Conservation (phyloP, 768 basidiomycete species). For the Crepidotus variabilis region DNA sequence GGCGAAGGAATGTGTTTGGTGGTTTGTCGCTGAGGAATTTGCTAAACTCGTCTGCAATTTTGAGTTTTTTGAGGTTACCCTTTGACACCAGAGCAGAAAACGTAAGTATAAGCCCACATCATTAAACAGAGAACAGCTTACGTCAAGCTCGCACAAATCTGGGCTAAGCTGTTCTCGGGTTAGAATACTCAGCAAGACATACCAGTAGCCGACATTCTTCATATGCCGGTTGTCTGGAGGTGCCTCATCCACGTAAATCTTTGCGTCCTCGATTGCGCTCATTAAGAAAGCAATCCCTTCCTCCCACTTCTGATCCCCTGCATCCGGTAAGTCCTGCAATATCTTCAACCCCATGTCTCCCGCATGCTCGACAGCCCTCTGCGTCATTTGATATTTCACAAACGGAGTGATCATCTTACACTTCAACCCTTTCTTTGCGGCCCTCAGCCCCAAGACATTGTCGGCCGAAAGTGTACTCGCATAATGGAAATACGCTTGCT, state of each 20-base stretch:
- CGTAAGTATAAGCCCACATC: background rate
- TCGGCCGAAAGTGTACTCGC: slow-evolving; percentile 50
- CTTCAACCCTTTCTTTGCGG: slow-evolving; percentile 64
- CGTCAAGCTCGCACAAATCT: slow-evolving; percentile 50
- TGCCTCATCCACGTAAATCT: slow-evolving; percentile 47
- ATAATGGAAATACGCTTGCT: slow-evolving; percentile 63
- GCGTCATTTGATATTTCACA: slow-evolving; percentile 50
- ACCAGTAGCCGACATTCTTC: slow-evolving; percentile 59
- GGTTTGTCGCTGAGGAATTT: slow-evolving; percentile 40
- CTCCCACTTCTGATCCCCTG: slow-evolving; percentile 44
- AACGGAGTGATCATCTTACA: slow-evolving; percentile 52
- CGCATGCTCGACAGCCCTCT: slow-evolving; percentile 61
- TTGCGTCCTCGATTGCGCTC: slow-evolving; percentile 59
- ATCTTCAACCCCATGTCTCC: slow-evolving; percentile 49
- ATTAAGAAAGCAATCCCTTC: slow-evolving; percentile 59
- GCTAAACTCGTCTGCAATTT: slow-evolving; percentile 50
- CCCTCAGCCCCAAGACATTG: slow-evolving; percentile 48
- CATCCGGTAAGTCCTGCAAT: slow-evolving; percentile 39
- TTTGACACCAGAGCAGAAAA: background rate
- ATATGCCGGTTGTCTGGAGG: slow-evolving; percentile 62
- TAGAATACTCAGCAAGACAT: slow-evolving; percentile 48
- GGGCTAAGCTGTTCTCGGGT: slow-evolving; percentile 47
- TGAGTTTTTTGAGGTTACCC: slow-evolving; percentile 38
- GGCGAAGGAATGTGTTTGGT: slow-evolving; percentile 48
- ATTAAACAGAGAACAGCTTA: slow-evolving; percentile 17